Base-by-base conservation (phyloP, 179 eudicot species). In the Kewa caespitosa region DNA sequence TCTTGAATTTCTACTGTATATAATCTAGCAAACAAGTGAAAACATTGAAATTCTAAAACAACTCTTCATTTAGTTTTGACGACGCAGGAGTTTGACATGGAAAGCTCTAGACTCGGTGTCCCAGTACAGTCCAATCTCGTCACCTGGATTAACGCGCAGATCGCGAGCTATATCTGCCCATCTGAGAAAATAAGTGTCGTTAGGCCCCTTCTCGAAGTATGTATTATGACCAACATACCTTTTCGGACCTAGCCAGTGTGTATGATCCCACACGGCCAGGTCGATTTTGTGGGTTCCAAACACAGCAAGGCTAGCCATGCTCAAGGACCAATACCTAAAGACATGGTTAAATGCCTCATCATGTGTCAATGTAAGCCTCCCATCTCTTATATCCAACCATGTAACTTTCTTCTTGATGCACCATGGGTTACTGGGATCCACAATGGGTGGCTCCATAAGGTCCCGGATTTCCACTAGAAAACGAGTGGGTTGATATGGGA, bases 401-500 rank as follows among this genome's bases (percentile, higher is more conserved):
- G 70, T 74, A 14, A 64, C 27, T 50, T 8, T 46, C 70, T 64
- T 74, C 61, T 27, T 74, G 32, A 74, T 74, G 46, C 8, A 23
- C 78, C 78, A 74, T 25, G 78, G 78, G 37, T 74, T 25, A 1
- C 9, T 20, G 6, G 71, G 78, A 48, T 74, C 59, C 11, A 46
- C 25, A 9, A 18, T 17, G 42, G 78, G 71, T 50, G 70, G 78
- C 11, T 33, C 25, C 5, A 1, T 12, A 50, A 74, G 2, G 50
- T 74, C 78, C 71, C 71, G 64, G n/a, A 74, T 65, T 50, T 74
- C 78, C 0, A 74, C 32, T 63, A 74, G 78, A 63, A 8, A 32
- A 64, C 70, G 78, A 2, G 61, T 25, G 61, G 71, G 70, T 74
- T n/a, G 8, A 50, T 64, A 37, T 27, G 33, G 62, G 37, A 4